phyloP scores from a whole-genome alignment of 1,284 basidiomycete genomes.

The Irpex sp. region DNA sequence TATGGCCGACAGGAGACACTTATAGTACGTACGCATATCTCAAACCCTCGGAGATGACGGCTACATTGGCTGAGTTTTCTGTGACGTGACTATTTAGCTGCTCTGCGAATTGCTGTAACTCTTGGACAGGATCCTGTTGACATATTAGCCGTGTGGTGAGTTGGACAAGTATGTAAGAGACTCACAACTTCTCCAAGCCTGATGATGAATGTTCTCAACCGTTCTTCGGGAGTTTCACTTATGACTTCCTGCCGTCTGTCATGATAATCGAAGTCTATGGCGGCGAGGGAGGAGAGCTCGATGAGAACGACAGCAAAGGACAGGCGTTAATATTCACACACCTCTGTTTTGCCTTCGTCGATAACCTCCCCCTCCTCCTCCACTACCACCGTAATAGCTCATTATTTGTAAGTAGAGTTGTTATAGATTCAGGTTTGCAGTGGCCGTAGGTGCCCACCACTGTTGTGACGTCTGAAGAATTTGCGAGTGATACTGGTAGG shows the following conservation, averaged over 20 bases:
- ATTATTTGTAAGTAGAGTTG: slow-evolving; percentile 26
- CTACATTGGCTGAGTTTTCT: slow-evolving; percentile 44
- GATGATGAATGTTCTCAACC: slow-evolving; percentile 65
- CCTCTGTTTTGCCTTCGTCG: slow-evolving; percentile 45
- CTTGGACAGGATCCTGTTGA: slow-evolving; percentile 62
- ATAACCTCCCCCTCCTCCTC: slow-evolving; percentile 24
- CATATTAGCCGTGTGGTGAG: too few species aligned
- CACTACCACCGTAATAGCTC: slow-evolving; percentile 39
- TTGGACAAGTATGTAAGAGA: background rate
- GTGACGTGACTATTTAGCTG: slow-evolving; percentile 50
- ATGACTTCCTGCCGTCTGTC: slow-evolving; percentile 54
- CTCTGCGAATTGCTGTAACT: slow-evolving; percentile 62
- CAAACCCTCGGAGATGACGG: slow-evolving; percentile 71
- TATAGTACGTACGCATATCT: slow-evolving; percentile 58
- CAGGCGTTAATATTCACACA: slow-evolving; percentile 26
- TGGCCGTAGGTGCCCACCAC: background rate
- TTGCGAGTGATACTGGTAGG: background rate
- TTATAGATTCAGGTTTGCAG: background rate
- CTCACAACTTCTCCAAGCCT: slow-evolving; percentile 79
- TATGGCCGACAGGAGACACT: background rate
- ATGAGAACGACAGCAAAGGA: background rate
- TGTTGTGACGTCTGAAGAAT: background rate
- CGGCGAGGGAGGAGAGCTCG: background rate
- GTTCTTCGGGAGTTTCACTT: slow-evolving; percentile 70
- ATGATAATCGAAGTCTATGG: slow-evolving; percentile 21